phyloP scores from a whole-genome alignment of 2,329 filamentous ascomycete genomes.

The Pyrenophora seminiperda region DNA sequence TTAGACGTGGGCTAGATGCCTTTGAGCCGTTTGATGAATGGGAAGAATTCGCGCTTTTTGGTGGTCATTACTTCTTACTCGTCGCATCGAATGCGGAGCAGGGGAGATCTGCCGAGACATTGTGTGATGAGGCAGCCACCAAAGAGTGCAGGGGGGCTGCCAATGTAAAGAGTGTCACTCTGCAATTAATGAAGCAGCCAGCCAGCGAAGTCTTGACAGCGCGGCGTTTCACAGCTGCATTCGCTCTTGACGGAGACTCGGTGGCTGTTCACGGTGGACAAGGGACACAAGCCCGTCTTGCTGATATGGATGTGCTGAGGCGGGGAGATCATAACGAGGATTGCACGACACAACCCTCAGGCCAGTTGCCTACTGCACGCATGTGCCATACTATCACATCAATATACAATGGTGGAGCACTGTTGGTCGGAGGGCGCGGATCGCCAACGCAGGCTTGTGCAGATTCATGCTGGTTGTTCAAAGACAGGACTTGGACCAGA shows the following conservation, averaged over 20 bases:
- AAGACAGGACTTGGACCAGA: constrained; percentile 66
- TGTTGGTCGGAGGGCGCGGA: constrained; percentile 78
- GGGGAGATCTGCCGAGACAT: constrained; percentile 15
- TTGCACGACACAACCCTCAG: constrained; percentile 41
- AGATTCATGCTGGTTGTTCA: constrained; percentile 75
- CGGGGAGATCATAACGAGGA: constrained; percentile 34
- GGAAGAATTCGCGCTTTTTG: constrained; percentile 90
- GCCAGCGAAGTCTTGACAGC: constrained; percentile 22
- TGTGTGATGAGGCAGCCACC: constrained; percentile 6
- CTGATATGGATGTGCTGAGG: constrained; percentile 50
- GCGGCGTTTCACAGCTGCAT: constrained; percentile 50
- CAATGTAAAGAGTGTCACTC: constrained; percentile 18
- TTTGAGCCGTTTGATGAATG: constrained; percentile 92
- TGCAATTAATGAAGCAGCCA: constrained; percentile 20
- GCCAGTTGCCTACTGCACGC: constrained; percentile 39
- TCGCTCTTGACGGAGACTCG: constrained; percentile 35
- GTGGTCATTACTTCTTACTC: constrained; percentile 81
- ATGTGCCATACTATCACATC: constrained; percentile 80
- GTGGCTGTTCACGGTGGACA: constrained; percentile 54
- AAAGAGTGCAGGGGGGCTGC: constrained; percentile 3
- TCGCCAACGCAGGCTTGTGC: constrained; percentile 71
- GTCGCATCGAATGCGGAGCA: constrained; percentile 59
- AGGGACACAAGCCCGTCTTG: constrained; percentile 55
- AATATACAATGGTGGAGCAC: constrained; percentile 60
- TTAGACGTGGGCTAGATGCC: constrained; percentile 67